A percentile compares a stretch with the other conserved stretches of the same genome.
Evolutionary conservation across 1,284 basidiomycete species (phyloP).

Genomic region (Fomitiporia mediterranea): DNA sequence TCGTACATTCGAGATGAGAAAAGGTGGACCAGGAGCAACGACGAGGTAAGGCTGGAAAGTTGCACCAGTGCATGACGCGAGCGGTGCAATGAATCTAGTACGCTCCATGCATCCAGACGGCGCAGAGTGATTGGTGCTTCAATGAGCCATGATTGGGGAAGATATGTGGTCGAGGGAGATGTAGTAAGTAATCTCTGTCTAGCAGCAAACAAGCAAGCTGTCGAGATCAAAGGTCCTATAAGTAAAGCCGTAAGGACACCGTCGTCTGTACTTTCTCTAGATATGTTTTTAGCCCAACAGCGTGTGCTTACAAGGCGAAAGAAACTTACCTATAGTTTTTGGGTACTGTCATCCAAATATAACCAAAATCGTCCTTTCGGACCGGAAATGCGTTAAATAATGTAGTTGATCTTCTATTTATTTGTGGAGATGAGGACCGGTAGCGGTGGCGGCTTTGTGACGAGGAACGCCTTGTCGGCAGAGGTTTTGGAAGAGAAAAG

Average conservation of each 20-base stretch:
- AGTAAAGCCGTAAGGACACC: conserved; percentile 78
- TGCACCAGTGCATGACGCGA: conserved; percentile 76
- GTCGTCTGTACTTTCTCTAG: conserved; percentile 76
- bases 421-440: conserved; percentile 39
- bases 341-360: conserved; percentile 86
- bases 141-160: conserved; percentile 69
- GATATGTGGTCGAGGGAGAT: conserved; percentile 27
- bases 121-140: conserved; percentile 56
- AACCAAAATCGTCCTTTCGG: conserved; percentile 53
- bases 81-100: conserved; percentile 59
- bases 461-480: conserved; percentile 26
- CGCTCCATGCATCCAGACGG: conserved; percentile 35
- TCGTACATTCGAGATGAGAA: conserved; percentile 72
- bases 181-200: conserved; percentile 33
- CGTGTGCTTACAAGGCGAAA: background rate
- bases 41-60: conserved; percentile 73
- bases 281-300: background rate
- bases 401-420: conserved; percentile 35
- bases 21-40: conserved; percentile 74
- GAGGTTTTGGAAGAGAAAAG: conserved; percentile 28
- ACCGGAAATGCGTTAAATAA: conserved; percentile 25
- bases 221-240: conserved; percentile 72
- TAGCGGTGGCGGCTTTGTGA: conserved; percentile 27
- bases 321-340: conserved; percentile 69
- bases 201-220: conserved; percentile 56